These are phyloP conservation scores for Termitomyces bulborhizus DNA, from an alignment of 768 basidiomycete genomes.

Conservation along the genomic window DNA sequence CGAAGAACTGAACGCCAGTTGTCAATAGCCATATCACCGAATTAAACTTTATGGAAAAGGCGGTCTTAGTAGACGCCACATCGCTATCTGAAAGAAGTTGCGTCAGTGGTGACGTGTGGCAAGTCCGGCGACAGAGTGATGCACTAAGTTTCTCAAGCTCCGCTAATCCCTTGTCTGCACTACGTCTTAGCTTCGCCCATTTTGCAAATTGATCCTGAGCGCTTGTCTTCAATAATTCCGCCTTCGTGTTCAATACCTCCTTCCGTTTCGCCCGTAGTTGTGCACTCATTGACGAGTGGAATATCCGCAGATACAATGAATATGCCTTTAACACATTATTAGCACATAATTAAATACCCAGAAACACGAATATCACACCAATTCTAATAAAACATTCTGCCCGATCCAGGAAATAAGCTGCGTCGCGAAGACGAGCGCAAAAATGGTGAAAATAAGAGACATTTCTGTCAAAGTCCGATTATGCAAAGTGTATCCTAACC, in stretches of 20 bases:
- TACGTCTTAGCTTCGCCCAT: constrained; percentile 91
- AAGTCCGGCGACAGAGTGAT: constrained; percentile 21
- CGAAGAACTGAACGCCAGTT: constrained; percentile 76
- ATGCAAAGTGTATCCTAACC: constrained; percentile 8
- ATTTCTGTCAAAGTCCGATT: constrained; percentile 29
- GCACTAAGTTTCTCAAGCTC: constrained; percentile 91
- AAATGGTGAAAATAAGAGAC: constrained; percentile 79
- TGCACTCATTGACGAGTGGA: constrained; percentile 47
- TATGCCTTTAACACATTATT: constrained; percentile 50
- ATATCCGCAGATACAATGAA: constrained; percentile 58
- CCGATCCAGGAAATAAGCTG: constrained; percentile 89
- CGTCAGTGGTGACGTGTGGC: constrained; percentile 1
- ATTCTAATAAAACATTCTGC: constrained; percentile 72
- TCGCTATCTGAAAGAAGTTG: constrained; percentile 50
- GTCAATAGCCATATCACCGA: constrained; percentile 74
- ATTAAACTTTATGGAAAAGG: constrained; percentile 70
- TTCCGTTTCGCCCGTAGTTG: constrained; percentile 71
- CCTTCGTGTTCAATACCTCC: constrained; percentile 73
- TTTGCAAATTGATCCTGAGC: constrained; percentile 98
- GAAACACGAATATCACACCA: constrained; percentile 47
- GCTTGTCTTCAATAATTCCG: constrained; percentile 83
- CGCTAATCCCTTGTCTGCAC: constrained; percentile 84
- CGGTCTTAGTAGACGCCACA: constrained; percentile 49
- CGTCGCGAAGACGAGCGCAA: constrained; percentile 74
- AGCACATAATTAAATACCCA: not conserved